Evolutionary conservation across 2,329 filamentous ascomycete genomes (phyloP).

Genomic region (Apiospora saccharicola): DNA sequence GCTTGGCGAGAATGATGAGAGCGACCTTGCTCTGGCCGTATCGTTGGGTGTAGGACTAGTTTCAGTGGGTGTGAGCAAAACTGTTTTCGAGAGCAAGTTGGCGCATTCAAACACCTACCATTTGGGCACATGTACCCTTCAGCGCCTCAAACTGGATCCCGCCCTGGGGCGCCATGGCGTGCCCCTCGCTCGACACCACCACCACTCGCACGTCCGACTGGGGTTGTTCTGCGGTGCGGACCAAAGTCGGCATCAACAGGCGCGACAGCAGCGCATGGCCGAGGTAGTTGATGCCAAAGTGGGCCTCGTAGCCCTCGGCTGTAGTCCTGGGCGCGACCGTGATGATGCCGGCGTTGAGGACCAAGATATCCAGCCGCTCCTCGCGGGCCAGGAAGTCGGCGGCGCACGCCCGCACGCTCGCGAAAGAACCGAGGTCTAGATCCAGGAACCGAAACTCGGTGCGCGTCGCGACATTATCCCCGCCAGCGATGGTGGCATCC

Average conservation of each 20-base stretch:
- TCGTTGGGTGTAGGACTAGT: constrained; percentile 21
- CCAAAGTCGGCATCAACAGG: constrained; percentile 37
- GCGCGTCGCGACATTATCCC: not conserved
- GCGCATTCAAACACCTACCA: not conserved
- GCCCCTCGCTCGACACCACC: constrained; percentile 27
- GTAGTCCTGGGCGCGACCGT: constrained; percentile 43
- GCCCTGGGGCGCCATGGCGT: constrained; percentile 14
- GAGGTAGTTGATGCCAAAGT: constrained; percentile 41
- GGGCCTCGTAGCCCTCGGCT: constrained; percentile 42
- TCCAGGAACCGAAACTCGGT: constrained; percentile 42
- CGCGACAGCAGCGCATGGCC: constrained; percentile 41
- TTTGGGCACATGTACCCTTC: not conserved
- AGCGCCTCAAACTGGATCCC: constrained; percentile 30
- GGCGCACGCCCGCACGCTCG: constrained; percentile 46
- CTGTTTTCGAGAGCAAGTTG: too few relatives aligned
- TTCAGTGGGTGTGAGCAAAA: constrained; percentile 11
- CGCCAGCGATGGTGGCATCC: too few relatives aligned
- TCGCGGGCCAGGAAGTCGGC: constrained; percentile 46
- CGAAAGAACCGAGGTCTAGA: constrained; percentile 48
- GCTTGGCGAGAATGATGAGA: constrained; percentile 28
- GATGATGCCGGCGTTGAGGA: constrained; percentile 51
- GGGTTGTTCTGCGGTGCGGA: constrained; percentile 32
- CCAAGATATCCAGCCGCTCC: constrained; percentile 48
- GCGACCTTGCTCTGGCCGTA: constrained; percentile 35
- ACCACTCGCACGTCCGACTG: constrained; percentile 30